Evolutionary conservation across 2,329 filamentous ascomycete genomes (phyloP).

Genomic region (Aspergillus clavatus): DNA sequence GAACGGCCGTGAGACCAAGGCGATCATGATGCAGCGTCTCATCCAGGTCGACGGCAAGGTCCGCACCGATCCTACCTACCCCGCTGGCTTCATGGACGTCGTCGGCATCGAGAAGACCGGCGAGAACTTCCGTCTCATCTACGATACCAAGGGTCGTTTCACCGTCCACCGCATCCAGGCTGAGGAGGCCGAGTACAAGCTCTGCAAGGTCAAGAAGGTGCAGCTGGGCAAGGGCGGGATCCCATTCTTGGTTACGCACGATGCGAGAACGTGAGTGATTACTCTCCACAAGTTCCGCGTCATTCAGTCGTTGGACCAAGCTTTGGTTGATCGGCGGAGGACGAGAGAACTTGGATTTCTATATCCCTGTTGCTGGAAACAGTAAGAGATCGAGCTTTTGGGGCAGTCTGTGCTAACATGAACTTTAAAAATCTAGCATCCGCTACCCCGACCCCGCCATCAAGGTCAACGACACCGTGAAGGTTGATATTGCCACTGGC

Average conservation of each 20-base stretch:
- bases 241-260: slow-evolving; percentile 99
- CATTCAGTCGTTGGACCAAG: slow-evolving; percentile 99
- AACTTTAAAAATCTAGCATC: slow-evolving; percentile 64
- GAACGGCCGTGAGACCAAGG: slow-evolving; percentile 95
- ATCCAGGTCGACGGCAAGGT: slow-evolving; percentile 99
- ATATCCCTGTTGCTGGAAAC: slow-evolving; percentile 25
- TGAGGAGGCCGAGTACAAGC: slow-evolving; percentile 99
- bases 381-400: slow-evolving; percentile 24
- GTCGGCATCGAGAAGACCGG: slow-evolving; percentile 99
- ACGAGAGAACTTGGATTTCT: slow-evolving; percentile 27
- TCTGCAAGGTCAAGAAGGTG: slow-evolving; percentile 99
- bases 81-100: slow-evolving; percentile 98
- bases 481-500: slow-evolving; percentile 94
- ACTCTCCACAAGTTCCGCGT: slow-evolving; percentile 63
- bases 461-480: slow-evolving; percentile 99
- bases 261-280: slow-evolving; percentile 99
- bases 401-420: slow-evolving; percentile 33
- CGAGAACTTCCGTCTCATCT: slow-evolving; percentile 99
- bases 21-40: slow-evolving; percentile 98
- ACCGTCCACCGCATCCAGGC: slow-evolving; percentile 98
- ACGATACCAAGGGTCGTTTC: slow-evolving; percentile 99
- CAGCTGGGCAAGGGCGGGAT: slow-evolving; percentile 99
- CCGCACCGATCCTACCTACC: slow-evolving; percentile 97
- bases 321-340: slow-evolving; percentile 67
- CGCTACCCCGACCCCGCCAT: slow-evolving; percentile 97